phyloP scores from a whole-genome alignment of 1,284 basidiomycete species.

The Boletus mariae region DNA sequence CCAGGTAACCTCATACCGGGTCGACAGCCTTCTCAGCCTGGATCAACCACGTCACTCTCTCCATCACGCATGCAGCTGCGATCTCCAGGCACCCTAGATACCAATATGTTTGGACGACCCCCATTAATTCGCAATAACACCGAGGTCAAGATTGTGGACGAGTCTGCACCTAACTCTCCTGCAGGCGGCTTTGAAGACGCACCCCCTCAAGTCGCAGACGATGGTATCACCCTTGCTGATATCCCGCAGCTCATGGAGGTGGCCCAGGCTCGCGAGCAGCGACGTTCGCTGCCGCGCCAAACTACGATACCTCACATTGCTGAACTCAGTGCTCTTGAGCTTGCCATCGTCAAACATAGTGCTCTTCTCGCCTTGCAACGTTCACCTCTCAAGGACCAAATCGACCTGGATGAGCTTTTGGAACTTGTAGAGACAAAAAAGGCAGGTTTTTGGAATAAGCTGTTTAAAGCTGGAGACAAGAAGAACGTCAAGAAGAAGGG shows the following conservation, averaged over 20 bases:
- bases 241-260: conserved; percentile 91
- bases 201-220: conserved; percentile 48
- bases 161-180: conserved; percentile 69
- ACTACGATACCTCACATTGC: conserved; percentile 78
- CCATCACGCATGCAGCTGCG: conserved; percentile 38
- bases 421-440: conserved; percentile 94
- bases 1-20: conserved; percentile 33
- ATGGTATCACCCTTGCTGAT: conserved; percentile 93
- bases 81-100: conserved; percentile 38
- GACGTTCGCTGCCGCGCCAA: conserved; percentile 72
- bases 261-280: conserved; percentile 85
- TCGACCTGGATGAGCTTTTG: conserved; percentile 89
- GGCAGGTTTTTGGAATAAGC: conserved; percentile 93
- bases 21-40: conserved; percentile 32
- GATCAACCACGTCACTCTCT: conserved; percentile 33
- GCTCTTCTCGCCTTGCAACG: conserved; percentile 81
- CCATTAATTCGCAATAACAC: conserved; percentile 80
- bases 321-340: conserved; percentile 80
- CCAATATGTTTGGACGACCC: conserved; percentile 52
- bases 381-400: conserved; percentile 75
- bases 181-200: conserved; percentile 45
- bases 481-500: conserved; percentile 90
- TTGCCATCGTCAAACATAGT: conserved; percentile 90
- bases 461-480: conserved; percentile 89
- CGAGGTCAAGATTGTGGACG: conserved; percentile 87